Evolutionary conservation across 441 rosid species (phyloP).

Genomic region (Populus hybrid): DNA sequence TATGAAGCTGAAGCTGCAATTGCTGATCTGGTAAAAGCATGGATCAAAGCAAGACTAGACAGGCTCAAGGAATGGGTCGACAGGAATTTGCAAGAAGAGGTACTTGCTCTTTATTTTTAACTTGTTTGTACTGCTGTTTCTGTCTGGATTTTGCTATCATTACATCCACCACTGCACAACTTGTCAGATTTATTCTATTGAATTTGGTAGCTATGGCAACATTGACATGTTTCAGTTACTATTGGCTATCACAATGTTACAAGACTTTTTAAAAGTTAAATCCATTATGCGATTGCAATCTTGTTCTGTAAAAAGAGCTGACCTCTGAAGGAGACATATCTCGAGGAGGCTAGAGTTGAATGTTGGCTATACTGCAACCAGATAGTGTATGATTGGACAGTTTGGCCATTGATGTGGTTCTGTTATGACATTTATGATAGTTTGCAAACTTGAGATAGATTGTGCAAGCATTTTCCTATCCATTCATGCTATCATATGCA

Average conservation of each 20-base stretch:
- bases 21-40: slow-evolving; percentile 79
- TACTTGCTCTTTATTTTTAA: slow-evolving; percentile 15
- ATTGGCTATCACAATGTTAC: neutral
- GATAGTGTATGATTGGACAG: neutral
- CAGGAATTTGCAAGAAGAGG: slow-evolving; percentile 92
- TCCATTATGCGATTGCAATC: neutral
- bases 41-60: slow-evolving; percentile 81
- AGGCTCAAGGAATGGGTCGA: slow-evolving; percentile 90
- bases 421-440: slow-evolving; percentile 8
- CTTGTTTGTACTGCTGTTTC: slow-evolving; percentile 8
- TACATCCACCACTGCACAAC: neutral
- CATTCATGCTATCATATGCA: neutral
- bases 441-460: slow-evolving; percentile 1
- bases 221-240: neutral
- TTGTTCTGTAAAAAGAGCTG: neutral
- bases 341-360: neutral
- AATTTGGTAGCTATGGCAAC: neutral
- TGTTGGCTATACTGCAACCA: neutral
- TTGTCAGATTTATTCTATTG: neutral
- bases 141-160: neutral
- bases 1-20: slow-evolving; percentile 88
- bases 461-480: neutral
- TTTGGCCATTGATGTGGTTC: neutral
- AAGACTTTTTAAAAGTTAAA: neutral
- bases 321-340: neutral